These are phyloP conservation scores for Fusarium sp. DNA, from an alignment of 2,329 filamentous ascomycete species.

Conservation along the genomic window DNA sequence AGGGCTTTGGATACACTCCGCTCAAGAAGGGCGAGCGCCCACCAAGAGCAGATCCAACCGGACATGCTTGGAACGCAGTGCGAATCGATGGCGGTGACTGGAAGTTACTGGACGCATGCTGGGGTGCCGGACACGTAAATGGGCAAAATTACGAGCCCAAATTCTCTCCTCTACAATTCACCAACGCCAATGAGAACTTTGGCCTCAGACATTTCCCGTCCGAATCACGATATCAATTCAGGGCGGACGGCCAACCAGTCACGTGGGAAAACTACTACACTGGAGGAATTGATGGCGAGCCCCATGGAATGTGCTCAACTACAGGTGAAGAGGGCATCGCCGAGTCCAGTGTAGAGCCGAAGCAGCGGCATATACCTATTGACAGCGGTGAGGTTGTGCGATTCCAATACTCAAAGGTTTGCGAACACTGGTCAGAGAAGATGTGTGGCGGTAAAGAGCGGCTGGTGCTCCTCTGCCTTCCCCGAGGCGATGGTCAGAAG, in stretches of 20 bases:
- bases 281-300: slow-evolving; percentile 64
- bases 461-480: slow-evolving; percentile 74
- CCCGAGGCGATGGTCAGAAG: slow-evolving; percentile 72
- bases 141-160: slow-evolving; percentile 69
- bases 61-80: slow-evolving; percentile 95
- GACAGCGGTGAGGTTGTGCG: slow-evolving; percentile 67
- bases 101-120: slow-evolving; percentile 93
- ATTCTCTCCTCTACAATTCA: slow-evolving; percentile 74
- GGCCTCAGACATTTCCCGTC: slow-evolving; percentile 81
- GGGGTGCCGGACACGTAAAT: slow-evolving; percentile 79
- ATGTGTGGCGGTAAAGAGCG: slow-evolving; percentile 74
- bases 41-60: slow-evolving; percentile 69
- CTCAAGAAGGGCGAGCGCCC: slow-evolving; percentile 71
- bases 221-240: slow-evolving; percentile 76
- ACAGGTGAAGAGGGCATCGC: slow-evolving; percentile 62
- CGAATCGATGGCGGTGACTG: slow-evolving; percentile 86
- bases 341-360: slow-evolving; percentile 67
- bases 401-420: slow-evolving; percentile 83
- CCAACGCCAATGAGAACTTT: slow-evolving; percentile 78
- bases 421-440: slow-evolving; percentile 84
- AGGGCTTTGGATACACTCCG: slow-evolving; percentile 79
- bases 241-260: slow-evolving; percentile 72
- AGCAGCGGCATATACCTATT: slow-evolving; percentile 64
- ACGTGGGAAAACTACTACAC: slow-evolving; percentile 86
- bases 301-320: slow-evolving; percentile 57